Evolutionary conservation across 1,139 yeast genomes (phyloP).

Genomic region (Pneumocystis jirovecii): DNA sequence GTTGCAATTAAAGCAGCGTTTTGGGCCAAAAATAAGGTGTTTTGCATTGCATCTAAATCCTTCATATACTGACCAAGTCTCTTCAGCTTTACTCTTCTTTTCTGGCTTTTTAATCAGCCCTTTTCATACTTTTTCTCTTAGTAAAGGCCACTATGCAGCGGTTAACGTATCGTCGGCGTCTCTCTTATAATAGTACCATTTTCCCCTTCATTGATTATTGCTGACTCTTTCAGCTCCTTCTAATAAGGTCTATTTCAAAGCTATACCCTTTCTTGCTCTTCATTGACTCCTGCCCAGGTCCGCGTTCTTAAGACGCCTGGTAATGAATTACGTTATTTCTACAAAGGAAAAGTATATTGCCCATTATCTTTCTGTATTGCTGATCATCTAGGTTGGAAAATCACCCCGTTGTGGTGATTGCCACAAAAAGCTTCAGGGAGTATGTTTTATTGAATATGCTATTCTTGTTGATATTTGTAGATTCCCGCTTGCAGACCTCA

Average conservation of each 20-base stretch:
- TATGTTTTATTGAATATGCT: conserved; percentile 25
- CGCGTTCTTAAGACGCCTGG: conserved; percentile 99
- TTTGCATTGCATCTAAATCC: no score
- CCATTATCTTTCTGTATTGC: background rate
- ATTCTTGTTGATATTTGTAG: background rate
- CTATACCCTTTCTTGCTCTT: conserved; percentile 40
- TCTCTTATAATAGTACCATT: conserved; percentile 45
- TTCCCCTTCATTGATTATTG: background rate
- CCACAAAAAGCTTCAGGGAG: conserved; percentile 77
- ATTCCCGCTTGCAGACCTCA: conserved; percentile 90
- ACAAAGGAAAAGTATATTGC: conserved; percentile 22
- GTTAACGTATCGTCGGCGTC: conserved; percentile 70
- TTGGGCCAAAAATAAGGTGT: no score
- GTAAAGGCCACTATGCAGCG: conserved; percentile 50
- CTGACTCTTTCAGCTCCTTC: background rate
- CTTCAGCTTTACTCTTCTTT: background rate
- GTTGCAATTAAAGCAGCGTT: no score
- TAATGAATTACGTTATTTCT: conserved; percentile 95
- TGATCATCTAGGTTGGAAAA: conserved; percentile 71
- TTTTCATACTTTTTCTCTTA: background rate
- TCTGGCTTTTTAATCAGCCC: background rate
- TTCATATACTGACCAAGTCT: no score
- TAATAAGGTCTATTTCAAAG: background rate
- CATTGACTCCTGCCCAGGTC: conserved; percentile 49
- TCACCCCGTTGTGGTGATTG: conserved; percentile 99